Percentiles rank a stretch among this genome's conserved stretches.
phyloP scores from a whole-genome alignment of 1,139 yeast genomes.

The Spencermartinsiella ligniputridi region DNA sequence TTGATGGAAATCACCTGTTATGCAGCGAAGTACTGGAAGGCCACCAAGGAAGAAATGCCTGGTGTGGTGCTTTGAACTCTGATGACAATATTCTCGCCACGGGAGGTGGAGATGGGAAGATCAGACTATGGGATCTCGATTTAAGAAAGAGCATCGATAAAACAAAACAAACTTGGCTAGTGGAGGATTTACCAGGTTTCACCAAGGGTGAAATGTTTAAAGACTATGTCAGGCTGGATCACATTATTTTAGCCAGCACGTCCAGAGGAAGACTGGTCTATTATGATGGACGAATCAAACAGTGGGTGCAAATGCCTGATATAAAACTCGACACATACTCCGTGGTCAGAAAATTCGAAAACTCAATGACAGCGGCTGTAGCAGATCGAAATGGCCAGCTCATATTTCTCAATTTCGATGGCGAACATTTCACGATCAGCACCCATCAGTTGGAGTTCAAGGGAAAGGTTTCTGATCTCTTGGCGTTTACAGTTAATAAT shows the following conservation, averaged over 20 bases:
- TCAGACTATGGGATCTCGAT: constrained; percentile 55
- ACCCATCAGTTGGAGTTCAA: constrained; percentile 18
- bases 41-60: constrained; percentile 81
- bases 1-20: constrained; percentile 32
- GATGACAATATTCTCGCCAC: constrained; percentile 47
- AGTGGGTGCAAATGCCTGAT: constrained; percentile 39
- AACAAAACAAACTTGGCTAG: constrained; percentile 25
- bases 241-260: constrained; percentile 49
- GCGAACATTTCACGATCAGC: constrained; percentile 17
- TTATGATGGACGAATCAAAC: constrained; percentile 11
- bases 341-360: constrained; percentile 45
- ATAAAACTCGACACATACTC: constrained; percentile 45
- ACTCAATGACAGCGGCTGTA: constrained; percentile 41
- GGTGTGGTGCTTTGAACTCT: constrained; percentile 67
- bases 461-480: constrained; percentile 53
- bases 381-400: constrained; percentile 53
- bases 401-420: constrained; percentile 38
- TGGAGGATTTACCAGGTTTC: constrained; percentile 30
- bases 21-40: constrained; percentile 52
- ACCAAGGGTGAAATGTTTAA: constrained; percentile 56
- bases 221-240: constrained; percentile 47
- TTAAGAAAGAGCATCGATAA: constrained; percentile 27
- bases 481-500: constrained; percentile 34
- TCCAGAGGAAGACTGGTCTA: constrained; percentile 51
- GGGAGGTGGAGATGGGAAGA: constrained; percentile 88